Evolutionary conservation across 345 rosid genomes (phyloP), one percentile per base, ranked within the genome.

Genomic region (Gossypium raimondii): DNA sequence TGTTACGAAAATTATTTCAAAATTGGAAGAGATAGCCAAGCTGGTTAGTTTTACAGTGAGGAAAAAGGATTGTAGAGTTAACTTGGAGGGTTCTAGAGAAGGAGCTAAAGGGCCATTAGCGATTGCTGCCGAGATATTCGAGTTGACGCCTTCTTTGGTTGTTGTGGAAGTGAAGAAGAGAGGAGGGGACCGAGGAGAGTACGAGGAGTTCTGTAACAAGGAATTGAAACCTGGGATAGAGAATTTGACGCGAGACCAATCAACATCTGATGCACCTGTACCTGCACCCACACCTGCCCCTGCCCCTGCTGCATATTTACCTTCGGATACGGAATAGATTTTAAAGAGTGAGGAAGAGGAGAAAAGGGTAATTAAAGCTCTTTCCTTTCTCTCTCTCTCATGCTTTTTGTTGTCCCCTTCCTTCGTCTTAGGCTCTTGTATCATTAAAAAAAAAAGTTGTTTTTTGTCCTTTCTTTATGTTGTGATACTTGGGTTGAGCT

Each of bases 81-180:
- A 87, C n/a, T 78, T 90, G 83, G 92, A 90, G 78, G 91, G 95
- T 1, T 81, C 82, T 41, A 81, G 86, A 78, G 89, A 87, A 75
- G 92, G 92, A 2, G 86, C 76, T 29, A 86, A 86, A 13, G 93
- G 93, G 34, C 91, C 93, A 0, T 75, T 89, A 76, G 81, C 89
- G 7, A 82, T 89, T 67, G 89, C 86, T 1, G 89, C 91, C 2
- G 93, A 89, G 87, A 87, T 89, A 53, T 87, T 87, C 18, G 91
- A 87, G 78, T 58, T 89, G 62, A 90, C 91, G 14, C 78, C 93
- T 18, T 73, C 78, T 18, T 82, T 93, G 84, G 93, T 87, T 67
- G 89, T 93, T 47, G 89, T 93, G 77, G 96, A 93, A 82, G 89
- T 92, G 55, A 93, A 85, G 90, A 92, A 89, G 90, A 92, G 87